phyloP scores from a whole-genome alignment of 2,329 filamentous ascomycete genomes.

The Didymella pinodella region DNA sequence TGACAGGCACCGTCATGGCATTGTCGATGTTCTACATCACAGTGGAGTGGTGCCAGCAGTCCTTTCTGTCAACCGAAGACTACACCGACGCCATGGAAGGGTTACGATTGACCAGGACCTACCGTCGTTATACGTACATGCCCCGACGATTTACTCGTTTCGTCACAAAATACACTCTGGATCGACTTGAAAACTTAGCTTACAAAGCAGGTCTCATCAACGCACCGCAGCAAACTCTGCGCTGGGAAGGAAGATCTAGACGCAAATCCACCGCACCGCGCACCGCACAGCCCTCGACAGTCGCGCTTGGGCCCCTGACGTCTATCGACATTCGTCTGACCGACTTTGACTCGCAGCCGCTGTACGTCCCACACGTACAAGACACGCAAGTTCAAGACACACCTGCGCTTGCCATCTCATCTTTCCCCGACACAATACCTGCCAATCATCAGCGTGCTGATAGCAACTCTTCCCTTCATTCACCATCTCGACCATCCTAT shows the following conservation, averaged over 20 bases:
- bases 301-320: not conserved
- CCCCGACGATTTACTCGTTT: constrained; percentile 23
- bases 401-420: constrained; percentile 30
- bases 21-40: constrained; percentile 50
- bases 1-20: constrained; percentile 42
- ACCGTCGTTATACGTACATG: constrained; percentile 29
- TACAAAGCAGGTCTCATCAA: constrained; percentile 28
- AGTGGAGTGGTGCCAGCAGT: constrained; percentile 49
- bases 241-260: constrained; percentile 29
- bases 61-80: constrained; percentile 47
- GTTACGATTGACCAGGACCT: constrained; percentile 36
- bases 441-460: constrained; percentile 20
- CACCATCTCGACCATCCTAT: not conserved
- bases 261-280: constrained; percentile 9
- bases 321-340: not conserved
- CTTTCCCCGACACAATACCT: constrained; percentile 29
- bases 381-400: constrained; percentile 17
- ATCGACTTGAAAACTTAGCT: constrained; percentile 26
- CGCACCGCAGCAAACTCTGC: constrained; percentile 31
- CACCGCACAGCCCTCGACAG: not conserved
- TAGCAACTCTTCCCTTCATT: constrained; percentile 22
- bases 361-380: constrained; percentile 8
- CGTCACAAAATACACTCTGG: constrained; percentile 22
- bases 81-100: constrained; percentile 41
- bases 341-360: constrained; percentile 14